These are phyloP conservation scores for Cercophora samala DNA, from an alignment of 495 filamentous ascomycete species.

Conservation along the genomic window DNA sequence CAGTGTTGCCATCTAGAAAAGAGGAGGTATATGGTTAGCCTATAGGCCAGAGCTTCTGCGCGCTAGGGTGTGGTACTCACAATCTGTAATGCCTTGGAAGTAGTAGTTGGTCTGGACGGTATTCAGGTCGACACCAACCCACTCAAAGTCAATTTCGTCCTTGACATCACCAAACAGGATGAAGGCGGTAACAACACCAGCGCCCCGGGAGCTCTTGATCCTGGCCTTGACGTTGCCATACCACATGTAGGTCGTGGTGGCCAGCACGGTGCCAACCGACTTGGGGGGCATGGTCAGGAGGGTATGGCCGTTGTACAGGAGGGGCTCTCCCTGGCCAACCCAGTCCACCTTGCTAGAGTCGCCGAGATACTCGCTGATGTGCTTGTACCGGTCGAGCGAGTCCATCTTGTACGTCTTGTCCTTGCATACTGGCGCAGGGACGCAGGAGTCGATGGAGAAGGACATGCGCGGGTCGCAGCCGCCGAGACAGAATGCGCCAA, in stretches of 20 bases:
- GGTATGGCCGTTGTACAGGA: slow-evolving; percentile 58
- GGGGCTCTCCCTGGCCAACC: slow-evolving; percentile 77
- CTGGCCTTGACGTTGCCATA: slow-evolving; percentile 88
- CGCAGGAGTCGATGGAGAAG: slow-evolving; percentile 75
- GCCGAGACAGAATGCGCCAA: slow-evolving; percentile 92
- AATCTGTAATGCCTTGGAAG: slow-evolving; percentile 89
- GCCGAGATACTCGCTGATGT: slow-evolving; percentile 80
- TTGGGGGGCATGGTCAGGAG: slow-evolving; percentile 83
- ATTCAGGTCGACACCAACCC: slow-evolving; percentile 73
- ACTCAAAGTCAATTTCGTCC: slow-evolving; percentile 98
- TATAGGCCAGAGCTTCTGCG: background rate
- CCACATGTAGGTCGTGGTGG: slow-evolving; percentile 90
- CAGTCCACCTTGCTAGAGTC: slow-evolving; percentile 75
- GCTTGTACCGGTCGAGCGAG: slow-evolving; percentile 61
- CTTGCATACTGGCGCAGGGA: slow-evolving; percentile 79
- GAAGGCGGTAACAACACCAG: slow-evolving; percentile 91
- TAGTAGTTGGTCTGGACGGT: slow-evolving; percentile 93
- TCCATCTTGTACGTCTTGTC: slow-evolving; percentile 67
- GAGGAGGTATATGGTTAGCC: slow-evolving; percentile 24
- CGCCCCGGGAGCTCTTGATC: slow-evolving; percentile 79
- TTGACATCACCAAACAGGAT: slow-evolving; percentile 92
- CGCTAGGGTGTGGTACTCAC: slow-evolving; percentile 52
- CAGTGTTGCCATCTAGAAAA: slow-evolving; percentile 62
- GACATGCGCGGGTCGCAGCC: slow-evolving; percentile 89
- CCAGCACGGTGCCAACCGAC: slow-evolving; percentile 81